Conservation (phyloP, 192 early-diverging fungal species). For the Podochytrium sp. region DNA sequence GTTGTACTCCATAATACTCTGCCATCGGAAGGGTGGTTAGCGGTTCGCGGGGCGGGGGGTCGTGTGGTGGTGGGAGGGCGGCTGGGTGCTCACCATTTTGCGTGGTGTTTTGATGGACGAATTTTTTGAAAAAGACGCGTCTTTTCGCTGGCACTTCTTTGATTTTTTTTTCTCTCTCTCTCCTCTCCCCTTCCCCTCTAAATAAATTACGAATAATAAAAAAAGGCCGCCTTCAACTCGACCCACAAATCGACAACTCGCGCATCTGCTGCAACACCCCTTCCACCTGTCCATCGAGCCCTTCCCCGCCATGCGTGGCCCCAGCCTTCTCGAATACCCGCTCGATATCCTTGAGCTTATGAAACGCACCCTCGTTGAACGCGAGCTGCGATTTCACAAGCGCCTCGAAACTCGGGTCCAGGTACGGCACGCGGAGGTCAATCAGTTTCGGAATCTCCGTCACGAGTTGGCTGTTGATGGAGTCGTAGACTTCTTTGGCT, state of each 20-base stretch:
- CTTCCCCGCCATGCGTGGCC: conserved; percentile 45
- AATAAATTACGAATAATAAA: background rate
- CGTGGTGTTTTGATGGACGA: background rate
- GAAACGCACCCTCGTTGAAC: conserved; percentile 83
- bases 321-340: conserved; percentile 45
- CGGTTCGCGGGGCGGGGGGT: background rate
- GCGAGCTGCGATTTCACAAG: conserved; percentile 91
- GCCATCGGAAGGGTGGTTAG: background rate
- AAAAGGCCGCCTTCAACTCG: background rate
- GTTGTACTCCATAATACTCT: conserved; percentile 88
- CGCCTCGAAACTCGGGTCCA: conserved; percentile 96
- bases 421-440: conserved; percentile 82
- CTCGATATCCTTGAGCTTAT: conserved; percentile 67
- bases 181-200: too few species aligned
- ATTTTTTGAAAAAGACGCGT: background rate
- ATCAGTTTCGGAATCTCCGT: conserved; percentile 90
- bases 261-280: conserved; percentile 87
- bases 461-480: conserved; percentile 79
- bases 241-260: conserved; percentile 83
- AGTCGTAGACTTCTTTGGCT: conserved; percentile 78
- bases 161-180: too few species aligned
- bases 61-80: background rate
- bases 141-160: too few species aligned
- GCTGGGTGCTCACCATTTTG: background rate
- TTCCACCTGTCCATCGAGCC: conserved; percentile 77